Evolutionary conservation across 805 yeast species (phyloP), one percentile per base, ranked within the genome.

Genomic region (Candida pseudofarinosa): DNA sequence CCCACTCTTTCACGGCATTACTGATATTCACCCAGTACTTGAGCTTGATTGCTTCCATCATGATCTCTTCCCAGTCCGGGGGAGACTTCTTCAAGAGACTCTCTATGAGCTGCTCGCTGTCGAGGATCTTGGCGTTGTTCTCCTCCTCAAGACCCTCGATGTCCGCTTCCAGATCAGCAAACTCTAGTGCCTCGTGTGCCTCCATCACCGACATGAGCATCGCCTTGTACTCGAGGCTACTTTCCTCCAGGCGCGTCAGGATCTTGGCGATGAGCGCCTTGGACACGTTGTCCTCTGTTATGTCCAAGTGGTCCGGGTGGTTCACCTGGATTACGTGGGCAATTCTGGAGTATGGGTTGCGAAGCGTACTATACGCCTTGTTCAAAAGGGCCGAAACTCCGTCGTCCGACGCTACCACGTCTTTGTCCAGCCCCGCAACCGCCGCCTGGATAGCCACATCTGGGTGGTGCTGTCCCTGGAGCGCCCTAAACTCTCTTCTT

Each of bases 11-110:
- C 35, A 89, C 74, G 4, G 88, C 88, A 33, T 75, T 75, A 38
- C 79, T 79, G 28, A 91, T 79, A 56, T 86, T 90, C 38, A 73
- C 71, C 95, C 96, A 89, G 59, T 89, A 91, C 59, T 86, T 86
- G 48, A 91, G 65, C 49, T 77, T 77, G 18, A 88, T 77, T 1
- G 95, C 83, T 46, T 80, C 81, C 41, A 74, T 63, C 39, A 84
- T 80, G 12, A 91, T 84, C 0, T 61, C 54, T 8, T 79, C 77
- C 69, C 80, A 79, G 37, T 82, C 73, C 3, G 63, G 44, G 1
- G 58, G 57, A n/a, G 69, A 49, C 1, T 50, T 45, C 2, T 54
- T 20, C 51, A 83, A 79, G 2, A 83, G 72, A 4, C 60, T 49
- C 2, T 71, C 71, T 39, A 91, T 63, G 5, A 45, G 53, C 1